Base-by-base conservation (phyloP, 2,329 filamentous ascomycete genomes). In the Apiospora hydei region DNA sequence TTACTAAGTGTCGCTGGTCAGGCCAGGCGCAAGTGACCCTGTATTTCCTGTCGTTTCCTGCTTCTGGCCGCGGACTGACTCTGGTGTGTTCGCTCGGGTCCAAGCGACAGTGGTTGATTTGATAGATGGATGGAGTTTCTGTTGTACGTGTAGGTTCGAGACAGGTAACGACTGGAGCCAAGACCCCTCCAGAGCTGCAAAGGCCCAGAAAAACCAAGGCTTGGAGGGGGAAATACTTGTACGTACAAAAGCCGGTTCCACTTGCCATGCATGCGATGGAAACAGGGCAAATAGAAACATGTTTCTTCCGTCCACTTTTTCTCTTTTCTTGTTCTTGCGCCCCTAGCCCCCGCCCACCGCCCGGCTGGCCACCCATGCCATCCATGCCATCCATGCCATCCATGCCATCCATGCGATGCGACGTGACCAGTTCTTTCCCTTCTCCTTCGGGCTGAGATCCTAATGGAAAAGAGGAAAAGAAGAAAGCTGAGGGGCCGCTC, bases 231-330 rank as follows among this genome's bases (percentile, higher is more conserved):
- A 38, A 30, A 30, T 30, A 30, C 26, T 30, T 30, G 26, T 30
- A 30, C 26, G 3, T 30, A 30, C 26, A 38, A 26, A 30, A 24
- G 47, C 47, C 14, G 53, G 30, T 21, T n/a, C 57, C 57, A 64
- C 57, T 64, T 64, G 57, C 57, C 57, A 64, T 64, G 57, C 57
- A 64, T 64, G 57, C n/a, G 57, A 51, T 24, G 18, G n/a, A 49
- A 64, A 41, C 51, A 34, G 34, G 57, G 57, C 57, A 64, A 64
- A 64, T 64, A 64, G 57, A 64, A 64, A 64, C 57, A 64, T 64
- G 57, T 64, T 64, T 64, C 53, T 61, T 21, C 7, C 5, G 5
- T 8, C 53, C 53, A 57, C 51, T n/a, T 30, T n/a, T 24, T 11
- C 44, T 18, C 44, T 47, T 21, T 18, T 47, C 26, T 30, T 30